Conservation (phyloP, 2,329 filamentous ascomycete genomes). For the Xylaria sp. region DNA sequence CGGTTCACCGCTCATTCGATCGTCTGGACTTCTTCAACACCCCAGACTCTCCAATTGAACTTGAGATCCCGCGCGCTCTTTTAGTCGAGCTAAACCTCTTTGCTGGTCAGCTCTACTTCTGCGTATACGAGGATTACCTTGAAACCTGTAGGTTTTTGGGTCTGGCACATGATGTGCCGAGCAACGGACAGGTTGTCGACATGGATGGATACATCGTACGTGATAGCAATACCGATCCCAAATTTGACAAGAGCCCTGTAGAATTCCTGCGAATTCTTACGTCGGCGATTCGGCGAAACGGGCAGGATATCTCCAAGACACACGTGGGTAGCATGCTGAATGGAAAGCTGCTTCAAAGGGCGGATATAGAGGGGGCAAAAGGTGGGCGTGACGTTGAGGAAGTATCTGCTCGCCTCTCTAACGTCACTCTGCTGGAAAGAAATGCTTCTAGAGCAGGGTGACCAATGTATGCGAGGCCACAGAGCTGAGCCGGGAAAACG, state of each 20-base stretch:
- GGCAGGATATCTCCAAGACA: slow-evolving; percentile 28
- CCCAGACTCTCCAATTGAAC: not conserved
- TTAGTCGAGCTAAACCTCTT: slow-evolving; percentile 27
- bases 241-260: slow-evolving; percentile 26
- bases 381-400: not conserved
- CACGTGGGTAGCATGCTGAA: slow-evolving; percentile 29
- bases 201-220: slow-evolving; percentile 31
- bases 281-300: slow-evolving; percentile 27
- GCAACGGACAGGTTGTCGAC: slow-evolving; percentile 15
- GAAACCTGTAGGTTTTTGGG: slow-evolving; percentile 28
- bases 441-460: not conserved
- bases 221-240: slow-evolving; percentile 15
- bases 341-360: slow-evolving; percentile 21
- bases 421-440: not conserved
- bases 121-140: slow-evolving; percentile 23
- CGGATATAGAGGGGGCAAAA: slow-evolving; percentile 14
- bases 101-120: slow-evolving; percentile 34
- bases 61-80: slow-evolving; percentile 4
- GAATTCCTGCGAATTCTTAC: slow-evolving; percentile 13
- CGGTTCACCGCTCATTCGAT: slow-evolving; percentile 22
- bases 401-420: not conserved
- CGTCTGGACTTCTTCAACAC: slow-evolving; percentile 28
- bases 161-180: slow-evolving; percentile 13
- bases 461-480: not conserved
- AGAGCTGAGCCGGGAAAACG: not conserved